Conservation (phyloP, 306 rosid genomes). For the Rubus parviflorus region DNA sequence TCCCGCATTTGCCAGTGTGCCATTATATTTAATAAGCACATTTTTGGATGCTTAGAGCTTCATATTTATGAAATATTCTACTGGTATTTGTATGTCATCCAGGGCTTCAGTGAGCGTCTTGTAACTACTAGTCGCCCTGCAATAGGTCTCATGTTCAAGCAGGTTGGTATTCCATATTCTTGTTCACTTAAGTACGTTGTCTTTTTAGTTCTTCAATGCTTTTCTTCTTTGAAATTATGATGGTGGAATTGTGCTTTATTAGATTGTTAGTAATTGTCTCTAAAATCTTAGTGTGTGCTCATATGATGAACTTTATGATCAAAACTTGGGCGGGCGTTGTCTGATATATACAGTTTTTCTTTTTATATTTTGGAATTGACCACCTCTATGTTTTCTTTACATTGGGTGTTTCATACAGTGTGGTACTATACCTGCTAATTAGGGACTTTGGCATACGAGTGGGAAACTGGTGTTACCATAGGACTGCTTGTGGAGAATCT, state of each 20-base stretch:
- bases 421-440: neutral
- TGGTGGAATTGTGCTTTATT: neutral
- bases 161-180: slow-evolving; percentile 47
- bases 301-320: slow-evolving; percentile 4
- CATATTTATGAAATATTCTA: neutral
- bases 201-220: neutral
- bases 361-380: neutral
- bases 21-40: neutral
- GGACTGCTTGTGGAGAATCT: neutral
- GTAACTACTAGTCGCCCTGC: slow-evolving; percentile 95
- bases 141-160: slow-evolving; percentile 92
- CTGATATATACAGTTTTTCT: neutral
- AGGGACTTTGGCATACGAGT: neutral
- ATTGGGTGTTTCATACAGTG: neutral
- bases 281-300: neutral
- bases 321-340: neutral
- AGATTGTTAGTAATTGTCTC: neutral
- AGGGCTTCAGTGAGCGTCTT: slow-evolving; percentile 98
- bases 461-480: slow-evolving; percentile 6
- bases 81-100: slow-evolving; percentile 28
- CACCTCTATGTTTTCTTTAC: neutral
- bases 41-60: slow-evolving; percentile 9
- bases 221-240: neutral
- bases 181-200: neutral
- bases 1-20: neutral